phyloP scores from a whole-genome alignment of 2,329 filamentous ascomycete species.

The Aspergillus novoparasiticus region DNA sequence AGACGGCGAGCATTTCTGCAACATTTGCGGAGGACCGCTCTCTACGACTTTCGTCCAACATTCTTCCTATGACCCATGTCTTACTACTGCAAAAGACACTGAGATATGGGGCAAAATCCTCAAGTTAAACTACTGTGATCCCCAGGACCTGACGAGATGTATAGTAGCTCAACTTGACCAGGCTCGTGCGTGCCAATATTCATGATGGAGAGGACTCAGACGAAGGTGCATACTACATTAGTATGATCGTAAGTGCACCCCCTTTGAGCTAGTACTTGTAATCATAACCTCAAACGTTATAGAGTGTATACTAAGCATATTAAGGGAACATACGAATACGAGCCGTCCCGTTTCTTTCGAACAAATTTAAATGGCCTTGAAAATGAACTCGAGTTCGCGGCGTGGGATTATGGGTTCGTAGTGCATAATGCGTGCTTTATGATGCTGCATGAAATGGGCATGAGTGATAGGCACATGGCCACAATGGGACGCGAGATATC shows the following conservation, averaged over 20 bases:
- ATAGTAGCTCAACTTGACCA: not conserved
- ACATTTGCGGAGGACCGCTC: slow-evolving; percentile 9
- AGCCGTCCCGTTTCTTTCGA: not conserved
- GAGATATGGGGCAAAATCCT: not conserved
- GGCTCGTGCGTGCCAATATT: not conserved
- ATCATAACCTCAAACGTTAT: not conserved
- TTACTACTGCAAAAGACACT: not conserved
- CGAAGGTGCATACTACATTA: not conserved
- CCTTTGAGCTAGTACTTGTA: not conserved
- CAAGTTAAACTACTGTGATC: not conserved
- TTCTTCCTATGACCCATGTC: not conserved
- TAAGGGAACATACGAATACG: not conserved
- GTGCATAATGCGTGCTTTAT: not conserved
- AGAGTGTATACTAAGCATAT: not conserved
- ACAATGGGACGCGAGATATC: not conserved
- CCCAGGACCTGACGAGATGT: not conserved
- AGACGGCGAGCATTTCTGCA: slow-evolving; percentile 2
- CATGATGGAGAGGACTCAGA: not conserved
- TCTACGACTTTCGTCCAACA: not conserved
- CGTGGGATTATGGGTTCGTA: not conserved
- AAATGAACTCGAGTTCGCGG: not conserved
- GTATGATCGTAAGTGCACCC: not conserved
- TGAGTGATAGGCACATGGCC: not conserved
- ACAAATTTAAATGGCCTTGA: not conserved
- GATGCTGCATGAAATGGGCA: not conserved